Percentiles rank a stretch among this genome's conserved stretches.
Conservation (phyloP, 805 yeast species). For the Saturnispora serradocipensis region DNA sequence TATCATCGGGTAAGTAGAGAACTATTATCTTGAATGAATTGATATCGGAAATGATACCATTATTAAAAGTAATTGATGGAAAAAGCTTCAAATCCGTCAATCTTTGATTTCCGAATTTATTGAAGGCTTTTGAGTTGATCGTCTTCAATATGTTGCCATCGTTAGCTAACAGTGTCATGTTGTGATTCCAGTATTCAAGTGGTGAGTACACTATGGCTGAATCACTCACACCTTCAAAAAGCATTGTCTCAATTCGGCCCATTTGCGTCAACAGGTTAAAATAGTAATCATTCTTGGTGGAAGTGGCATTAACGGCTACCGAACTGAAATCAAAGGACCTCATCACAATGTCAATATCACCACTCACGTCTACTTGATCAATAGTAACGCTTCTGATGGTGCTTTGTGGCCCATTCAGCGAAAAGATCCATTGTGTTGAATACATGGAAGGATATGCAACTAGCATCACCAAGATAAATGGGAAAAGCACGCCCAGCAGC, state of each 20-base stretch:
- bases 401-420: not conserved
- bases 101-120: not conserved
- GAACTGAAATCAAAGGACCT: not conserved
- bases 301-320: not conserved
- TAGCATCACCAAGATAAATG: not conserved
- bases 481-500: not conserved
- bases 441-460: slow-evolving; percentile 1
- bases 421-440: not conserved
- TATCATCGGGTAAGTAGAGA: not conserved
- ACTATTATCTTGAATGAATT: not conserved
- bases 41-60: slow-evolving; percentile 2
- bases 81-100: not conserved
- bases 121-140: slow-evolving; percentile 25
- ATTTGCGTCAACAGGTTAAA: not conserved
- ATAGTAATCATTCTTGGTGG: not conserved
- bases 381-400: not conserved
- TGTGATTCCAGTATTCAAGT: slow-evolving; percentile 35
- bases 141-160: slow-evolving; percentile 34
- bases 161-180: slow-evolving; percentile 17
- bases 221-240: not conserved
- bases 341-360: not conserved
- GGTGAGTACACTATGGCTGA: slow-evolving; percentile 28
- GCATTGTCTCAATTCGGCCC: not conserved
- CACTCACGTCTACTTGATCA: not conserved
- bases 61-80: not conserved